A percentile compares a stretch with the other conserved stretches of the same genome.
phyloP scores from a whole-genome alignment of 495 filamentous ascomycete species.

The Neurospora sp. region DNA sequence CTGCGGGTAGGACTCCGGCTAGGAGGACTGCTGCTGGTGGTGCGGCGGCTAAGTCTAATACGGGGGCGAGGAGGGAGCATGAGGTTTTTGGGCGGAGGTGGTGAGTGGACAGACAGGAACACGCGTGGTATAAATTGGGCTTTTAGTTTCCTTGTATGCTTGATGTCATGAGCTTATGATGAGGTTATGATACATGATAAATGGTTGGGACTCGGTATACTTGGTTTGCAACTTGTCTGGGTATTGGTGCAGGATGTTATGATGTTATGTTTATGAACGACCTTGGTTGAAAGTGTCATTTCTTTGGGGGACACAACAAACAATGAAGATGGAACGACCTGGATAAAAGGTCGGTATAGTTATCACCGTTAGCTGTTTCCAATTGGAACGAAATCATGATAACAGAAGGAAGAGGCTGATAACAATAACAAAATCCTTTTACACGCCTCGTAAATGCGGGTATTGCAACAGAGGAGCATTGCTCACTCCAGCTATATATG shows the following conservation, averaged over 20 bases:
- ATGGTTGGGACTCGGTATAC: not conserved
- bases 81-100: slow-evolving; percentile 30
- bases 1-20: slow-evolving; percentile 1
- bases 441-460: not conserved
- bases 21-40: slow-evolving; percentile 11
- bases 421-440: not conserved
- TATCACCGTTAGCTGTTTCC: not conserved
- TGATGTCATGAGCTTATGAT: not conserved
- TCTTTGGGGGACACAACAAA: not conserved
- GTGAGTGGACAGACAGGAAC: slow-evolving; percentile 8
- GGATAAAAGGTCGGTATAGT: not conserved
- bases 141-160: not conserved
- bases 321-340: not conserved
- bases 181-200: not conserved
- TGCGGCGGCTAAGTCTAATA: not conserved
- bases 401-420: too few species aligned
- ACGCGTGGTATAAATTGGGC: not conserved
- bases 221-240: not conserved
- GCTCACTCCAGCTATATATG: not conserved
- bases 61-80: slow-evolving; percentile 17
- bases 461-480: not conserved
- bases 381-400: not conserved
- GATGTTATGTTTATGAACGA: not conserved
- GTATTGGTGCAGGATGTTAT: not conserved
- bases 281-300: not conserved